Base-by-base conservation (phyloP, 164 flowering plant genomes). In the Vitis amurensis region DNA sequence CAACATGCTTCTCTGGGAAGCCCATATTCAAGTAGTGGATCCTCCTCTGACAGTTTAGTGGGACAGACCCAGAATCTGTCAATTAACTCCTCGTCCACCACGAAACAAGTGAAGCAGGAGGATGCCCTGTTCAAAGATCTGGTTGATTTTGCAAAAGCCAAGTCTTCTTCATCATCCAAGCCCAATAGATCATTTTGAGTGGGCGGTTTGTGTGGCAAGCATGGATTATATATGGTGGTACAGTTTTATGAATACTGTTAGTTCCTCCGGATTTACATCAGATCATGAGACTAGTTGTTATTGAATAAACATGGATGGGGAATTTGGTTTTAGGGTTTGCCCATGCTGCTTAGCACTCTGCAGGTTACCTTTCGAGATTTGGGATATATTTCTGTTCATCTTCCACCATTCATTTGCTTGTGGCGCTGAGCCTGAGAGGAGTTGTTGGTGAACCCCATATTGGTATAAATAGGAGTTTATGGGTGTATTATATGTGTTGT, bases 121-220 rank as follows among this genome's bases (percentile, higher is more conserved):
- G 99, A 95, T 76, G 88, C 83, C 9, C 89, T 95, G 12, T 95
- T 95, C 83, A 83, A 82, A 68, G 88, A 88, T 76, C 82, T 95
- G 73, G 88, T 95, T 67, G 97, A 95, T 84, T 95, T 95, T 73
- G 98, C 98, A 0, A 95, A 83, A 81, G 74, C 93, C 77, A 95
- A 90, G 82, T 79, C 98, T 11, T 80, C 90, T 31, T 67, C 72
- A 8, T 48, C 67, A 5, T 77, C 92, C 9, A 89, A 85, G 61
- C 72, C 88, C 58, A 81, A 85, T 59, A 79, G 87, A 74, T 74
- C 89, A 67, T 76, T 55, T 50, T 86, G 79, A 81, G 50, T 61
- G 71, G 64, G 51, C 1, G 59, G 13, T 61, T 37, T 76, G 64
- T 60, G 62, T 30, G 11, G 16, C 9, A 19, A 50, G 16, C 15